phyloP scores from a whole-genome alignment of 2,329 filamentous ascomycete genomes.

The Cytospora schulzeri region DNA sequence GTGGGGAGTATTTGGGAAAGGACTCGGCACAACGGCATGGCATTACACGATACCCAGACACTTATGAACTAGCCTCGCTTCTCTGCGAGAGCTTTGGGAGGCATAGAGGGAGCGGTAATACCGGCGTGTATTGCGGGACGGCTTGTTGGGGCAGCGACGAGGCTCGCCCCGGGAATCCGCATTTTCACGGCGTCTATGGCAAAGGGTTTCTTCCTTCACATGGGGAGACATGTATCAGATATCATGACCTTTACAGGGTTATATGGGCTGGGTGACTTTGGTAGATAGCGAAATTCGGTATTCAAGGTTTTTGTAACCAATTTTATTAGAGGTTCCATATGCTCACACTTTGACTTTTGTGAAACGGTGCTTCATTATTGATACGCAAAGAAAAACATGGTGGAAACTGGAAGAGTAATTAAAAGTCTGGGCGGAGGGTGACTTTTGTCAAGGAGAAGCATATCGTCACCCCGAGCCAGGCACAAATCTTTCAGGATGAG shows the following conservation, averaged over 20 bases:
- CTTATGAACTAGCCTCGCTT: constrained; percentile 22
- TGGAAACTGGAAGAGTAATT: background rate
- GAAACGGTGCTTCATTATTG: background rate
- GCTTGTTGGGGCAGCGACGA: constrained; percentile 4
- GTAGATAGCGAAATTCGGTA: background rate
- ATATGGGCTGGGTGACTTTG: background rate
- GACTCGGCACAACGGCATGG: constrained; percentile 10
- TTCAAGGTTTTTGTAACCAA: background rate
- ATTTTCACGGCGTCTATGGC: constrained; percentile 16
- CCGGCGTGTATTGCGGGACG: constrained; percentile 12
- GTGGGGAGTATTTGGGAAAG: constrained; percentile 17
- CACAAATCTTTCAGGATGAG: background rate
- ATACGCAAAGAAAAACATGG: background rate
- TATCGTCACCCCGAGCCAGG: background rate
- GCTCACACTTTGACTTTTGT: background rate
- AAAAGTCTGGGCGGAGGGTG: background rate
- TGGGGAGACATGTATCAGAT: background rate
- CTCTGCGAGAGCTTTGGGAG: constrained; percentile 22
- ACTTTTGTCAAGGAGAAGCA: background rate
- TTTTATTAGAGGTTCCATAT: background rate
- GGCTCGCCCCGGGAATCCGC: constrained; percentile 12
- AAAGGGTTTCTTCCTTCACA: background rate
- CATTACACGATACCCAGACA: constrained; percentile 24
- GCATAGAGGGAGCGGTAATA: constrained; percentile 23
- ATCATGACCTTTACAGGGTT: background rate